These are phyloP conservation scores for Mortierella sp. DNA, from an alignment of 371 early-diverging fungal genomes.

Conservation along the genomic window DNA sequence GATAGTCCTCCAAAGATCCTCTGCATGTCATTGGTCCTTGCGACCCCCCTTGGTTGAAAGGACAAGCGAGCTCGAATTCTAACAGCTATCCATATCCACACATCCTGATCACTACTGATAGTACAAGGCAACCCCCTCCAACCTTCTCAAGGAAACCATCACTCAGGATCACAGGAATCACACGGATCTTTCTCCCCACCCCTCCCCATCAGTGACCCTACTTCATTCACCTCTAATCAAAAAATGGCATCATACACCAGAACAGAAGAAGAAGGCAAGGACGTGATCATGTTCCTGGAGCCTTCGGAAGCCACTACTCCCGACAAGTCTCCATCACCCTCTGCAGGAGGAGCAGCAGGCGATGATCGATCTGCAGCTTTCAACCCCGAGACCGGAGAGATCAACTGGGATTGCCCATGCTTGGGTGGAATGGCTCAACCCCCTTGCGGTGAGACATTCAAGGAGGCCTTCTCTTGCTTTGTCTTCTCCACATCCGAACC, in stretches of 20 bases:
- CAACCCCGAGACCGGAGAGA: slow-evolving; percentile 90
- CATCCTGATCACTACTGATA: too few species aligned
- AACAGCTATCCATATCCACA: too few species aligned
- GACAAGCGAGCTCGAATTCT: too few species aligned
- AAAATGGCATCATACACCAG: slow-evolving; percentile 31
- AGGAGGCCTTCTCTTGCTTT: slow-evolving; percentile 97
- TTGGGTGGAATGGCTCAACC: slow-evolving; percentile 95
- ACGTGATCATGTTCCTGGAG: slow-evolving; percentile 65
- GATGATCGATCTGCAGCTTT: slow-evolving; percentile 61
- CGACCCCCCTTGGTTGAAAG: too few species aligned
- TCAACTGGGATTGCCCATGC: slow-evolving; percentile 99
- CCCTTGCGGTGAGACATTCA: slow-evolving; percentile 96
- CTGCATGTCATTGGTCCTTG: too few species aligned
- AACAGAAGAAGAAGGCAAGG: slow-evolving; percentile 42
- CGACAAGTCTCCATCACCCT: slow-evolving; percentile 9
- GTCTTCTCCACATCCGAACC: slow-evolving; percentile 81
- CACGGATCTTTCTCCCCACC: too few species aligned
- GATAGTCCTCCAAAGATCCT: too few species aligned
- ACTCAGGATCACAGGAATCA: too few species aligned
- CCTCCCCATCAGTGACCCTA: too few species aligned
- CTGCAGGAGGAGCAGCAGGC: slow-evolving; percentile 18
- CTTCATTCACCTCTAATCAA: too few species aligned
- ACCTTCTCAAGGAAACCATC: too few species aligned
- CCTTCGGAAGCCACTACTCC: slow-evolving; percentile 39
- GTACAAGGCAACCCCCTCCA: too few species aligned